A percentile compares a stretch with the other conserved stretches of the same genome.
These are phyloP conservation scores for Delphinella strobiligena DNA, from an alignment of 2,329 filamentous ascomycete species.

Conservation along the genomic window DNA sequence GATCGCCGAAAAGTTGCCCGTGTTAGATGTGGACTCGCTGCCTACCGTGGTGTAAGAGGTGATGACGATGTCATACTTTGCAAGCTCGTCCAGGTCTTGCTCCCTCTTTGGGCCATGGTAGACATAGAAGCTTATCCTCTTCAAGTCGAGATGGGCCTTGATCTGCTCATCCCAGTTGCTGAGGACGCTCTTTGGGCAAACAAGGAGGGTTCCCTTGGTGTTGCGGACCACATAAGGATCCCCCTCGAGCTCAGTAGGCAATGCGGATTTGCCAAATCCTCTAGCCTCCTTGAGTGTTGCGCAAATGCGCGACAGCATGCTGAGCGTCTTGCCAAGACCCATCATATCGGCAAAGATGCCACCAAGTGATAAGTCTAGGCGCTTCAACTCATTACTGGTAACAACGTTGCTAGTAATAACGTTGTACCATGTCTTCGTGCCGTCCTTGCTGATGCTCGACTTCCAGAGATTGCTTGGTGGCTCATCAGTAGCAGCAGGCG, in stretches of 20 bases:
- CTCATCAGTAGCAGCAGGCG: slow-evolving; percentile 25
- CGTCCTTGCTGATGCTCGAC: slow-evolving; percentile 41
- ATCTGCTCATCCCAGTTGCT: slow-evolving; percentile 94
- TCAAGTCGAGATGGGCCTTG: slow-evolving; percentile 59
- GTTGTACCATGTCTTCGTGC: slow-evolving; percentile 59
- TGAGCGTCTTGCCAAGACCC: slow-evolving; percentile 49
- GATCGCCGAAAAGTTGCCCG: slow-evolving; percentile 47
- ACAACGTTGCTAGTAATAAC: slow-evolving; percentile 49
- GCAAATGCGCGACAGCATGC: slow-evolving; percentile 66
- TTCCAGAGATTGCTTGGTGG: slow-evolving; percentile 63
- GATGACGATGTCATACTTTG: slow-evolving; percentile 70
- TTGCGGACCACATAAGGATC: slow-evolving; percentile 46
- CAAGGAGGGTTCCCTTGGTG: slow-evolving; percentile 66
- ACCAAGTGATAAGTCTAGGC: slow-evolving; percentile 26
- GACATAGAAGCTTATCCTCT: slow-evolving; percentile 58
- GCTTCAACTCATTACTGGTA: slow-evolving; percentile 49
- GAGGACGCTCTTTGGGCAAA: slow-evolving; percentile 82
- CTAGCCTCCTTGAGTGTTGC: slow-evolving; percentile 51
- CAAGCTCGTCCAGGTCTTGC: slow-evolving; percentile 55
- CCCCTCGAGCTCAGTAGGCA: slow-evolving; percentile 20
- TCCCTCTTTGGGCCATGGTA: slow-evolving; percentile 76
- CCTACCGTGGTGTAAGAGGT: slow-evolving; percentile 87
- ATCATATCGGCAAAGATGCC: slow-evolving; percentile 41
- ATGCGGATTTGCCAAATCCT: slow-evolving; percentile 45
- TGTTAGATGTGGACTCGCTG: slow-evolving; percentile 42